Conservation (phyloP, 116 monocot genomes). For the Zostera marina region DNA sequence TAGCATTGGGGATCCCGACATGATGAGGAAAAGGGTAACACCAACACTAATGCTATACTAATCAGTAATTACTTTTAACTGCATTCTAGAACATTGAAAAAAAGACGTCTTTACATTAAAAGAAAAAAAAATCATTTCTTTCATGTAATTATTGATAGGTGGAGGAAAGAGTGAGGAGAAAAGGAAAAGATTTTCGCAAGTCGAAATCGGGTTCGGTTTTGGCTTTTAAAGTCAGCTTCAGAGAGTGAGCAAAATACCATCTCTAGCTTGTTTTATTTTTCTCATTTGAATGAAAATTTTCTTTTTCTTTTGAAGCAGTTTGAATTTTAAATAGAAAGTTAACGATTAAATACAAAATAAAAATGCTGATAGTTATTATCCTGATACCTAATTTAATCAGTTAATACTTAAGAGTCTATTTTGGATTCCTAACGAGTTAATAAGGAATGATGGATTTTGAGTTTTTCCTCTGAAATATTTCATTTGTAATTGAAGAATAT, state of each 20-base stretch:
- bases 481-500: no score
- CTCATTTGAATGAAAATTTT: not conserved
- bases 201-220: slow-evolving; percentile 89
- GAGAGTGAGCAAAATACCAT: slow-evolving; percentile 88
- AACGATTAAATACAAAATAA: not conserved
- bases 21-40: slow-evolving; percentile 80
- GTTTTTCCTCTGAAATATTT: no score
- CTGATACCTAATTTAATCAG: no score
- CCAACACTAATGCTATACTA: not conserved
- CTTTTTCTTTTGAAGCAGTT: no score
- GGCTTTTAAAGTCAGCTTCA: slow-evolving; percentile 96
- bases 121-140: no score
- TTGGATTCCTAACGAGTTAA: no score
- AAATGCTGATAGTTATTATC: not conserved
- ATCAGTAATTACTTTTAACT: not conserved
- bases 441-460: no score
- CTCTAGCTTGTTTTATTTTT: not conserved
- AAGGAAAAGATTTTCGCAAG: slow-evolving; percentile 76
- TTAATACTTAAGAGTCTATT: no score
- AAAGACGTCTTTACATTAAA: not conserved
- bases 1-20: slow-evolving; percentile 87
- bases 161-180: slow-evolving; percentile 73
- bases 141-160: slow-evolving; percentile 27
- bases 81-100: not conserved
- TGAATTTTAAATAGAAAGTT: not conserved